These are phyloP conservation scores for Trichopus zeylanicus DNA, from an alignment of 116 monocot species.

Conservation along the genomic window DNA sequence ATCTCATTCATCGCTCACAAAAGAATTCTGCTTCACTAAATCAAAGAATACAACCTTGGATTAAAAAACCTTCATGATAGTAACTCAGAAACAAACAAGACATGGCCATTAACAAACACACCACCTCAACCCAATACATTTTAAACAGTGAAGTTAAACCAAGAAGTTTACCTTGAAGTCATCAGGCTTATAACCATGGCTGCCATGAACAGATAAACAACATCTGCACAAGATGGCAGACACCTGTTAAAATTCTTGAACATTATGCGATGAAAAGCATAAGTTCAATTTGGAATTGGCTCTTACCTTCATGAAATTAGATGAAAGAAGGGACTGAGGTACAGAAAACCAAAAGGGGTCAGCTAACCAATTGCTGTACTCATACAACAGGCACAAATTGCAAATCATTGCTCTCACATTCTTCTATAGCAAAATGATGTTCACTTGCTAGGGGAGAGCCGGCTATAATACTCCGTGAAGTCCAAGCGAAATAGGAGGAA, in stretches of 20 bases:
- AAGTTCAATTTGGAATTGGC: not conserved
- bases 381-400: slow-evolving; percentile 1
- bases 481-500: slow-evolving; percentile 89
- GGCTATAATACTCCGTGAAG: slow-evolving; percentile 93
- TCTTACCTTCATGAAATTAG: slow-evolving; percentile 2
- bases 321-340: not conserved
- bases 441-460: not conserved
- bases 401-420: not conserved
- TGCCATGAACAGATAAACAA: slow-evolving; percentile 5
- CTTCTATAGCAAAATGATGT: not conserved
- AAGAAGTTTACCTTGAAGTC: not conserved
- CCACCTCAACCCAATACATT: not conserved
- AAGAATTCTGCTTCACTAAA: slow-evolving; percentile 1
- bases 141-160: not conserved
- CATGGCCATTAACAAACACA: not conserved
- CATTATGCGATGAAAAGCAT: not conserved
- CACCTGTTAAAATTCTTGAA: not conserved
- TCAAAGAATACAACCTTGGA: not conserved
- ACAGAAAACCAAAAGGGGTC: not conserved
- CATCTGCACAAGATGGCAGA: not conserved
- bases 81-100: not conserved
- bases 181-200: not conserved
- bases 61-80: not conserved
- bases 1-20: not conserved
- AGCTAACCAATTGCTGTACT: not conserved